Evolutionary conservation across 495 filamentous ascomycete genomes (phyloP).

Genomic region (Patellaria atrata): DNA sequence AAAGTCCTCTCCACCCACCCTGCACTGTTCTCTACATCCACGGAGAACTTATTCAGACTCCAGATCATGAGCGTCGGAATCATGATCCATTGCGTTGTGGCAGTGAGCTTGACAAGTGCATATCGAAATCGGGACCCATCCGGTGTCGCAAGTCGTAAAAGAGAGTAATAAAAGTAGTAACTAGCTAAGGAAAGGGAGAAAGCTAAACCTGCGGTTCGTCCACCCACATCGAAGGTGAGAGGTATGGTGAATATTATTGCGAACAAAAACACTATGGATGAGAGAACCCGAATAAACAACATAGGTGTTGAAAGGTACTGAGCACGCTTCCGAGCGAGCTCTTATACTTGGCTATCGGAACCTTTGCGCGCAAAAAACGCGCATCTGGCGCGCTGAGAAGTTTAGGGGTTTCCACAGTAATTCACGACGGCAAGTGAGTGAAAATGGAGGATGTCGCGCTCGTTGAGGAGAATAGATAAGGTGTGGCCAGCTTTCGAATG

Average conservation of each 20-base stretch:
- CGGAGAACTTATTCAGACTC: constrained; percentile 84
- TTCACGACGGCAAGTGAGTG: too few species aligned
- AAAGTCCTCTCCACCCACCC: constrained; percentile 75
- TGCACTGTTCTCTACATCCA: constrained; percentile 55
- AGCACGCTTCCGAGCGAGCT: constrained; percentile 17
- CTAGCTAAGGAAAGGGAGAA: constrained; percentile 73
- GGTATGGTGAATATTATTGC: constrained; percentile 87
- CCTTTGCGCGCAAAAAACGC: constrained; percentile 9
- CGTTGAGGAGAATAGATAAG: too few species aligned
- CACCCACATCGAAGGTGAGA: constrained; percentile 92
- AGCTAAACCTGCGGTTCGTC: constrained; percentile 80
- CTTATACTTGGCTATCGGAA: constrained; percentile 3
- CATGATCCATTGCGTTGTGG: constrained; percentile 65
- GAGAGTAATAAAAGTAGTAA: constrained; percentile 83
- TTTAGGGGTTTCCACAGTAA: too few species aligned
- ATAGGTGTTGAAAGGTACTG: constrained; percentile 14
- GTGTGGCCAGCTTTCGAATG: too few species aligned
- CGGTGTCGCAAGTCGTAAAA: constrained; percentile 68
- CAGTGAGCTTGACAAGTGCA: constrained; percentile 46
- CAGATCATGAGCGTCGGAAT: constrained; percentile 81
- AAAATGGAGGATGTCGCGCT: too few species aligned
- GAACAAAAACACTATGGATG: constrained; percentile 57
- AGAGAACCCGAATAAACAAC: constrained; percentile 25
- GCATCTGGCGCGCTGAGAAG: constrained; percentile 13
- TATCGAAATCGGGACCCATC: constrained; percentile 58